Evolutionary conservation across 2,329 filamentous ascomycete genomes (phyloP).

Genomic region (Diaporthe sp.): DNA sequence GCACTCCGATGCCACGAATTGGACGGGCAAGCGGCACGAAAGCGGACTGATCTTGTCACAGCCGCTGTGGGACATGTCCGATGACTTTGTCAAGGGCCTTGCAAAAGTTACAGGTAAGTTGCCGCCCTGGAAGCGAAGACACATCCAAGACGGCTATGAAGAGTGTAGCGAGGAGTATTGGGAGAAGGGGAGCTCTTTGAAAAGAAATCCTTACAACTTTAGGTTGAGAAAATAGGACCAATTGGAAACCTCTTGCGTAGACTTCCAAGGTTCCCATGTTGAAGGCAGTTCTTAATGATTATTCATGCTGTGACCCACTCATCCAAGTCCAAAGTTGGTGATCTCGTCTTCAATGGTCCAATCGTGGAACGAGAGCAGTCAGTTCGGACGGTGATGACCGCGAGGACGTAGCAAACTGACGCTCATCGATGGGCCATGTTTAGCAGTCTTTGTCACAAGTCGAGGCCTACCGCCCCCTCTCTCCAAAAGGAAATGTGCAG

Average conservation of each 20-base stretch:
- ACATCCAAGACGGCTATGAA: neutral
- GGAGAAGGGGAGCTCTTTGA: neutral
- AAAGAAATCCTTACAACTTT: neutral
- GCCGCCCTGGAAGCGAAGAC: neutral
- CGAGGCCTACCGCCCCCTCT: neutral
- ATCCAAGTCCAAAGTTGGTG: neutral
- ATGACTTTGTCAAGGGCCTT: neutral
- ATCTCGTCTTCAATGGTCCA: accelerated
- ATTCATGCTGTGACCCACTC: too few species aligned
- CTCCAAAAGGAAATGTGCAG: neutral
- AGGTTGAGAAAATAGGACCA: neutral
- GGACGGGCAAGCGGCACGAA: neutral
- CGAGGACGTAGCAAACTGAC: too few species aligned
- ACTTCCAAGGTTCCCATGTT: neutral
- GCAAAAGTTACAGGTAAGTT: neutral
- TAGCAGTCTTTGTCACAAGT: neutral
- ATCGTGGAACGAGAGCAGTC: too few species aligned
- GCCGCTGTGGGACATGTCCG: neutral
- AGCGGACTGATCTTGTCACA: neutral
- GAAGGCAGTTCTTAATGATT: accelerated
- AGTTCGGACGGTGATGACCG: too few species aligned
- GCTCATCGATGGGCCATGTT: neutral
- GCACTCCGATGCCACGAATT: neutral
- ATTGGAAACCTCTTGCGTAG: neutral
- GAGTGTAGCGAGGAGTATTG: slow-evolving; percentile 1